Percentiles rank a stretch among this genome's conserved stretches.
Evolutionary conservation across 1,139 yeast genomes (phyloP).

Genomic region (Diutina catenulata): DNA sequence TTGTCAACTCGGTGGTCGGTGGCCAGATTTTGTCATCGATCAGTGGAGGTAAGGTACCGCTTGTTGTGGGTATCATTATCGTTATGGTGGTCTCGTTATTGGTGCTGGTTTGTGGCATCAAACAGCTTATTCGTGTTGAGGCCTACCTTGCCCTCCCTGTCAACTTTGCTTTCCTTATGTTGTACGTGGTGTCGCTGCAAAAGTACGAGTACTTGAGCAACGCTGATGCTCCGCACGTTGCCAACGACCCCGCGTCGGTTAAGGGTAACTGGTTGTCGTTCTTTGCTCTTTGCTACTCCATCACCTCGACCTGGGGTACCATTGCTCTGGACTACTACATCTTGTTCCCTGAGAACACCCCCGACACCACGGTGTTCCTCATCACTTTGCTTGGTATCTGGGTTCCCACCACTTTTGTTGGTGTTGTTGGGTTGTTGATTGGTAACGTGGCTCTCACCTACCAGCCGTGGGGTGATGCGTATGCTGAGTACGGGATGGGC

Average conservation of each 20-base stretch:
- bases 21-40: conserved; percentile 67
- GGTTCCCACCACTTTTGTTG: conserved; percentile 71
- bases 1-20: conserved; percentile 74
- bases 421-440: conserved; percentile 57
- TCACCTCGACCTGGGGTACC: conserved; percentile 87
- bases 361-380: conserved; percentile 41
- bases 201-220: conserved; percentile 31
- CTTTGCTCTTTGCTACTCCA: conserved; percentile 65
- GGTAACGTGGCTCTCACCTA: conserved; percentile 53
- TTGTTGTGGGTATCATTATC: conserved; percentile 64
- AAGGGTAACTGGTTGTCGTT: conserved; percentile 65
- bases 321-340: conserved; percentile 80
- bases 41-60: conserved; percentile 50
- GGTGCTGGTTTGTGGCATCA: conserved; percentile 69
- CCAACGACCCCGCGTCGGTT: conserved; percentile 24
- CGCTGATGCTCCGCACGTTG: conserved; percentile 18
- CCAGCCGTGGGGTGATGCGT: conserved; percentile 47
- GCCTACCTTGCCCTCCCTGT: conserved; percentile 61
- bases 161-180: conserved; percentile 49
- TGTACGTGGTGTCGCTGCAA: conserved; percentile 57
- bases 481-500: conserved; percentile 58
- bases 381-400: conserved; percentile 61
- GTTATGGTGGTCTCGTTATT: conserved; percentile 52
- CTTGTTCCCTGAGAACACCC: conserved; percentile 64
- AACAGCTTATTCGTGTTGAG: conserved; percentile 57